Evolutionary conservation across 1,284 basidiomycete genomes (phyloP).

Genomic region (Moesziomyces aphidis): DNA sequence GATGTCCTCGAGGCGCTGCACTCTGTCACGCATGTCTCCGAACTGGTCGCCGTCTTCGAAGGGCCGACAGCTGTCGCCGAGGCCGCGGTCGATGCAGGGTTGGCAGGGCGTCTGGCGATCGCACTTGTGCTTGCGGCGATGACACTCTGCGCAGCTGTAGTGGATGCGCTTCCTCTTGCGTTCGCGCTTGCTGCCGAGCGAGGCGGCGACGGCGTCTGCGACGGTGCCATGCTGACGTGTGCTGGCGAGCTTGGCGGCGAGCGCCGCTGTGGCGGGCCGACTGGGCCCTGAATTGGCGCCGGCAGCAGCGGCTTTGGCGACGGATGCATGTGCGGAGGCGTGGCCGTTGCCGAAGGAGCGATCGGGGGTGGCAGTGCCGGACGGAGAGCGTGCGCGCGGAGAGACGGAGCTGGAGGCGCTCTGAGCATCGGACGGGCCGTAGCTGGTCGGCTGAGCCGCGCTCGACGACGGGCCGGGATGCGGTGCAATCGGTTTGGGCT

Average conservation of each 20-base stretch:
- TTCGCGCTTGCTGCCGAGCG: slow-evolving; percentile 54
- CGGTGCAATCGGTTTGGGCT: slow-evolving; percentile 38
- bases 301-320: slow-evolving; percentile 31
- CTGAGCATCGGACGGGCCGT: slow-evolving; percentile 16
- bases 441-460: slow-evolving; percentile 9
- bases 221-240: slow-evolving; percentile 44
- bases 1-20: slow-evolving; percentile 62
- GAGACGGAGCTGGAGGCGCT: slow-evolving; percentile 39
- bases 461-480: slow-evolving; percentile 19
- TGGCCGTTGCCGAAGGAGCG: slow-evolving; percentile 18
- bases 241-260: slow-evolving; percentile 29
- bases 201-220: slow-evolving; percentile 59
- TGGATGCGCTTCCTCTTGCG: slow-evolving; percentile 62
- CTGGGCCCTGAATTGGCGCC: slow-evolving; percentile 33
- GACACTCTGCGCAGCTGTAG: slow-evolving; percentile 65
- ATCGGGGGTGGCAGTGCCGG: slow-evolving; percentile 40
- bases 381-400: slow-evolving; percentile 34
- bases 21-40: slow-evolving; percentile 60
- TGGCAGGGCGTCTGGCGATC: slow-evolving; percentile 63
- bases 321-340: slow-evolving; percentile 10
- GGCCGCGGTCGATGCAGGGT: slow-evolving; percentile 62
- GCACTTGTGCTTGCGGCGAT: slow-evolving; percentile 64
- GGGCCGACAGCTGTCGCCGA: slow-evolving; percentile 58
- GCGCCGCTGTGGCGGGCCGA: slow-evolving; percentile 30
- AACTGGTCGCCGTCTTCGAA: slow-evolving; percentile 64